These are phyloP conservation scores for Suillus occidentalis DNA, from an alignment of 768 basidiomycete genomes.

Conservation along the genomic window DNA sequence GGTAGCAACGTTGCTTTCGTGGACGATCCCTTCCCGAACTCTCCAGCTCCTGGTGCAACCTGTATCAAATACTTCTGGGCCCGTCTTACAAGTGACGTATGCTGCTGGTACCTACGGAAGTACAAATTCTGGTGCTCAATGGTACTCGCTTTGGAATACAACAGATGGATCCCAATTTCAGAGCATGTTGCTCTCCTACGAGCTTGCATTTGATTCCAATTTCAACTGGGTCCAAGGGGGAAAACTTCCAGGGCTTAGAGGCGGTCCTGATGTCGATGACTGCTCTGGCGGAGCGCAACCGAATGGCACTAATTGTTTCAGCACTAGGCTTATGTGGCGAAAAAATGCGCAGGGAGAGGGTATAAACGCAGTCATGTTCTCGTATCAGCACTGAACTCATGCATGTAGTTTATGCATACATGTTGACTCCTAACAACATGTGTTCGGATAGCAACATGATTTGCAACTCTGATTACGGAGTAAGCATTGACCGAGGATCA, in stretches of 20 bases:
- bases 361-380: conserved; percentile 29
- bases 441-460: conserved; percentile 54
- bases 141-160: conserved; percentile 67
- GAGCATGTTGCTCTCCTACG: conserved; percentile 72
- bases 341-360: conserved; percentile 65
- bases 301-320: conserved; percentile 70
- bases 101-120: conserved; percentile 59
- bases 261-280: conserved; percentile 59
- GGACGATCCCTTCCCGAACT: conserved; percentile 61
- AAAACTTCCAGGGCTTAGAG: conserved; percentile 75
- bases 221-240: conserved; percentile 77
- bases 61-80: conserved; percentile 29
- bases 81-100: conserved; percentile 63
- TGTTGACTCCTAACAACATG: conserved; percentile 60
- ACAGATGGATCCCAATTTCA: conserved; percentile 55
- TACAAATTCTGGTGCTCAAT: conserved; percentile 64
- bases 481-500: conserved; percentile 67
- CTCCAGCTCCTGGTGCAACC: conserved; percentile 36
- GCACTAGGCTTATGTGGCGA: conserved; percentile 77
- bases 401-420: conserved; percentile 73
- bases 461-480: conserved; percentile 77
- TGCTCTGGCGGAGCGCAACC: conserved; percentile 71
- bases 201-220: conserved; percentile 63
- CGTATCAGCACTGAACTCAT: conserved; percentile 5
- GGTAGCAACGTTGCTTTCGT: conserved; percentile 60